Evolutionary conservation across 1,284 basidiomycete species (phyloP), one percentile per base, ranked within the genome.

Genomic region (Megacollybia platyphylla): DNA sequence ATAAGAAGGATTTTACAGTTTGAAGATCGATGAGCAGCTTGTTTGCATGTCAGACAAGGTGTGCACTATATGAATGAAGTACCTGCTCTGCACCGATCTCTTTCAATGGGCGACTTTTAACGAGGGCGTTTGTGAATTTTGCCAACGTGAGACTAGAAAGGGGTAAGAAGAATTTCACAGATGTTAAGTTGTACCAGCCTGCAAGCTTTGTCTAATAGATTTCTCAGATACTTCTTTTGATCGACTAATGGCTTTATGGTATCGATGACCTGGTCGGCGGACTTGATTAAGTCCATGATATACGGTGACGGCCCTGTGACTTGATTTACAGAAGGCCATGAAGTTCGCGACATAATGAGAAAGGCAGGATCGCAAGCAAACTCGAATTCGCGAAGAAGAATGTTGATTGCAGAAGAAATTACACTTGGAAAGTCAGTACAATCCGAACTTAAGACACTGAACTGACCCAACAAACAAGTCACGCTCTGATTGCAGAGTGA

Each of bases 1-100:
- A 57, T 13, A 97, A 64, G 56, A 79, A 87, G 1, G 79, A 73
- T 59, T 92, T 93, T 52, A 97, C 63, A 4, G 75, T 73, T 61
- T 91, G 87, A n/a, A 96, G 68, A 58, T 97, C 92, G 36, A 97
- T 83, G 30, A 97, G 66, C 9, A 96, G 75, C 87, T 97, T 54
- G 26, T 20, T 36, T 55, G 42, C 54, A 47, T 20, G n/a, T 13
- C 43, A 24, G 20, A 32, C 42, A 29, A 32, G 36, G 13, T 17
- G n/a, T 38, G 24, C 38, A 41, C 35, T 41, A 36, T 31, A 20
- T n/a, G 5, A 29, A 17, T 20, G 3, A 46, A 59, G 43, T 45
- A 89, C 90, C 72, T 94, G 91, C 59, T 97, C 92, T 2, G 91
- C 92, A 5, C 90, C 92, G 34, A 86, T 85, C 58, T 91, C 88